A percentile compares a stretch with the other conserved stretches of the same genome.
These are phyloP conservation scores for Citeromyces hawaiiensis DNA, from an alignment of 1,139 yeast genomes.

Conservation along the genomic window DNA sequence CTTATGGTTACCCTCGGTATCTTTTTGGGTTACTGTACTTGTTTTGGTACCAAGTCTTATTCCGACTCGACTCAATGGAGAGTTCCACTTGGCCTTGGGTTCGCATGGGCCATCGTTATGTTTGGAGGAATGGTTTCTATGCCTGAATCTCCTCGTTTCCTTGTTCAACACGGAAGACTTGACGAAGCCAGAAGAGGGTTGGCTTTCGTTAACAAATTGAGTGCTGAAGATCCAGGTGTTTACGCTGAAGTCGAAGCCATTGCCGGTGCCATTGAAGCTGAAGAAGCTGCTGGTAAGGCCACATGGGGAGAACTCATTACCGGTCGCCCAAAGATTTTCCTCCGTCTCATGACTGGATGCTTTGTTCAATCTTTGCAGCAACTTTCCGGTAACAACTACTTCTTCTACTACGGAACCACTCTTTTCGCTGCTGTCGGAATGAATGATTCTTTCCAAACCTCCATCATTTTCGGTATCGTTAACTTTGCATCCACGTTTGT, in stretches of 20 bases:
- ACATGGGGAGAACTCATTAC: constrained; percentile 52
- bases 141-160: constrained; percentile 75
- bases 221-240: constrained; percentile 44
- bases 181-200: constrained; percentile 50
- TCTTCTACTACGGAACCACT: constrained; percentile 73
- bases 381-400: constrained; percentile 69
- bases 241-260: constrained; percentile 45
- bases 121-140: constrained; percentile 46
- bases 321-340: constrained; percentile 55
- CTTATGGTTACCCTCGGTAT: constrained; percentile 53
- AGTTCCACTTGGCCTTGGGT: constrained; percentile 46
- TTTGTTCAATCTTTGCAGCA: constrained; percentile 61
- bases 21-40: constrained; percentile 50
- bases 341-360: constrained; percentile 53
- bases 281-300: constrained; percentile 52
- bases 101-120: constrained; percentile 30
- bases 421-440: constrained; percentile 69
- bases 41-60: constrained; percentile 40
- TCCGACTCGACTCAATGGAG: constrained; percentile 47
- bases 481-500: constrained; percentile 65
- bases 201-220: constrained; percentile 47
- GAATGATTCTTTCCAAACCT: constrained; percentile 59
- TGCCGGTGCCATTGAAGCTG: constrained; percentile 51
- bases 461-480: constrained; percentile 67
- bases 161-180: constrained; percentile 35